Percentiles rank a stretch among this genome's conserved stretches.
These are phyloP conservation scores for Solanum paucissectum DNA, from an alignment of 257 asterid genomes.

Conservation along the genomic window DNA sequence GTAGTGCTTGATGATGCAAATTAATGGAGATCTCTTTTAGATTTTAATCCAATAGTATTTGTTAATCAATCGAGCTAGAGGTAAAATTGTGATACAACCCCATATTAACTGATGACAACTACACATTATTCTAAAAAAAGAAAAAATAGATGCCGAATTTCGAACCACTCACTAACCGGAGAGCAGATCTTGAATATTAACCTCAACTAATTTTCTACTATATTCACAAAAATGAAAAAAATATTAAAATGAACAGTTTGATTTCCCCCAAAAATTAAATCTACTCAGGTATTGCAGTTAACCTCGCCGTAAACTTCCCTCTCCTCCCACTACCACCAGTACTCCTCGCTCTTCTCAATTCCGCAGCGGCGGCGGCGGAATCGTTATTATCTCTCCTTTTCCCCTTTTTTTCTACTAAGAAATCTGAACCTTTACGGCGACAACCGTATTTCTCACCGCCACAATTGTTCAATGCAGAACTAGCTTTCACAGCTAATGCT, in stretches of 20 bases:
- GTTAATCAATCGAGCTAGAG: background rate
- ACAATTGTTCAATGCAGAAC: slow-evolving; percentile 62
- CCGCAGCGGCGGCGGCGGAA: slow-evolving; percentile 6
- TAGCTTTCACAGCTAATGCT: slow-evolving; percentile 94
- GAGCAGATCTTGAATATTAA: background rate
- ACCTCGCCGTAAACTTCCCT: slow-evolving; percentile 32
- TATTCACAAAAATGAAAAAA: slow-evolving; percentile 9
- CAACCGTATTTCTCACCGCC: slow-evolving; percentile 53
- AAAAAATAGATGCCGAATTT: background rate
- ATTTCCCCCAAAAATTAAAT: slow-evolving; percentile 4
- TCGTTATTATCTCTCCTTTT: background rate
- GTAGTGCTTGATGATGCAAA: background rate
- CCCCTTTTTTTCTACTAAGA: slow-evolving; percentile 10
- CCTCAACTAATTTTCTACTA: background rate
- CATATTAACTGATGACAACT: background rate
- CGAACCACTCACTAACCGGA: background rate
- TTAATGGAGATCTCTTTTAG: background rate
- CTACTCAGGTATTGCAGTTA: slow-evolving; percentile 78
- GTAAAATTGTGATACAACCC: slow-evolving; percentile 15
- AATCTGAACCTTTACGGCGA: slow-evolving; percentile 25
- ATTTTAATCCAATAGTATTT: background rate
- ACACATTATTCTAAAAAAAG: background rate
- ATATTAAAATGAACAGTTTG: background rate
- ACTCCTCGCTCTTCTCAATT: slow-evolving; percentile 13
- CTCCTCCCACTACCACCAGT: slow-evolving; percentile 25